These are phyloP conservation scores for Boechera retrofracta DNA, from an alignment of 345 rosid genomes.

Conservation along the genomic window DNA sequence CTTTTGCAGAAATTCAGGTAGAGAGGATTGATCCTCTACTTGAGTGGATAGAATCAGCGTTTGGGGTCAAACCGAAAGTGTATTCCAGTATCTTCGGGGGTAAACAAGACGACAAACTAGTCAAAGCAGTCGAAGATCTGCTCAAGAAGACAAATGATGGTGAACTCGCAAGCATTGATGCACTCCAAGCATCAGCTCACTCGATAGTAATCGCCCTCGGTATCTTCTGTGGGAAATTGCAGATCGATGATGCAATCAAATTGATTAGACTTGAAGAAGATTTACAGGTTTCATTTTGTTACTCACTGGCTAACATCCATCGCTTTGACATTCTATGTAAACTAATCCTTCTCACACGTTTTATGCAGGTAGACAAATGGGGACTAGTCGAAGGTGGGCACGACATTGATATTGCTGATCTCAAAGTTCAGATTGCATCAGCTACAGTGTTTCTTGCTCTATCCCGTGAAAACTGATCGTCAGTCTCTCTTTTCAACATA, in stretches of 20 bases:
- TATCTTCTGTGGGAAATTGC: conserved; percentile 70
- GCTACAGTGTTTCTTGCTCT: conserved; percentile 88
- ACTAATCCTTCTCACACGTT: conserved; percentile 32
- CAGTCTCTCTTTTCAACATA: not conserved
- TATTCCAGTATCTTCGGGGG: conserved; percentile 85
- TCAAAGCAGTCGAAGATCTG: conserved; percentile 65
- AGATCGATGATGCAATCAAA: conserved; percentile 85
- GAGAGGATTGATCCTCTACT: conserved; percentile 89
- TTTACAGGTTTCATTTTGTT: conserved; percentile 63
- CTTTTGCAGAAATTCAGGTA: conserved; percentile 69
- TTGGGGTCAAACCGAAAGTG: conserved; percentile 76
- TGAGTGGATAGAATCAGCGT: conserved; percentile 81
- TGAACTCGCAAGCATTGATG: conserved; percentile 92
- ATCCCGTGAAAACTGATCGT: conserved; percentile 54
- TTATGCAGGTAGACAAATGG: conserved; percentile 83
- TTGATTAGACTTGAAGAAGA: conserved; percentile 96
- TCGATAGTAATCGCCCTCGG: conserved; percentile 76
- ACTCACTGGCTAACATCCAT: conserved; percentile 14
- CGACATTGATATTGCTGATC: conserved; percentile 92
- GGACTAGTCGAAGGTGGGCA: conserved; percentile 98
- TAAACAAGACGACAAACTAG: conserved; percentile 80
- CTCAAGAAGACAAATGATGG: conserved; percentile 68
- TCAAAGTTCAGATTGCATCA: conserved; percentile 85
- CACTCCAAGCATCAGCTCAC: conserved; percentile 85
- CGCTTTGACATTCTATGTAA: conserved; percentile 15